Base-by-base conservation (phyloP, 352 stramenopile species). In the Phytophthora chlamydospora region DNA sequence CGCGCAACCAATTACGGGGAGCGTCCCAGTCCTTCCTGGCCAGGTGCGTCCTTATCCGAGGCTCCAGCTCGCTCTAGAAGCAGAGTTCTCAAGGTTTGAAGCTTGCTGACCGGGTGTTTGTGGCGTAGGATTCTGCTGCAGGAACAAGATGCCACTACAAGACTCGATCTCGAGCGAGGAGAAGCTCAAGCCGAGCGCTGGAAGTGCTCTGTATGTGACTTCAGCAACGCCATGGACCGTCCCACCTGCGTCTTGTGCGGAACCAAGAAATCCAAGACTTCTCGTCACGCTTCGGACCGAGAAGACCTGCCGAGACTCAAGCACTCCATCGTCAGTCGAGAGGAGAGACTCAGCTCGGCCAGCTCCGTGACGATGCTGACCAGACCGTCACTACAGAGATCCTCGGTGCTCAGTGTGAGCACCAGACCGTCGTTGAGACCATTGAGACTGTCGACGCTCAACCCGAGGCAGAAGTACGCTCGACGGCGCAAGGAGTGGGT, bases 401-500 rank as follows among this genome's bases (percentile, higher is more conserved):
- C 63, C 11, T 76, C 68, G 0, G 35, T 68, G 7, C 55, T 65
- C 3, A 72, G 62, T 60, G 57, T 51, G 0, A 38, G 51, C 41
- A 62, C 45, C 6, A 47, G 55, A 42, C 54, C 45, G 8, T 71
- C 55, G 1, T 44, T 77, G 6, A 36, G 68, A 19, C 59, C 65
- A 9, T 57, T 90, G 42, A 45, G 80, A 3, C 70, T 91, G 9
- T 88, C 73, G 27, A 85, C 65, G 8, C 70, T 93, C 9, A 93
- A 93, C 46, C 66, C 80, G 3, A 75, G 84, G n/a, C 84, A 93
- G 43, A 80, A 79, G 27, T 93, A 93, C 58, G 84, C 84, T 3
- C 72, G 78, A 54, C 83, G 90, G 58, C 82, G 86, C 16, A 91
- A 95, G 34, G 84, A 95, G 47, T 95, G 86, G 86, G 73, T 90